phyloP scores from a whole-genome alignment of 352 stramenopile genomes.

The Pythium brassicae region DNA sequence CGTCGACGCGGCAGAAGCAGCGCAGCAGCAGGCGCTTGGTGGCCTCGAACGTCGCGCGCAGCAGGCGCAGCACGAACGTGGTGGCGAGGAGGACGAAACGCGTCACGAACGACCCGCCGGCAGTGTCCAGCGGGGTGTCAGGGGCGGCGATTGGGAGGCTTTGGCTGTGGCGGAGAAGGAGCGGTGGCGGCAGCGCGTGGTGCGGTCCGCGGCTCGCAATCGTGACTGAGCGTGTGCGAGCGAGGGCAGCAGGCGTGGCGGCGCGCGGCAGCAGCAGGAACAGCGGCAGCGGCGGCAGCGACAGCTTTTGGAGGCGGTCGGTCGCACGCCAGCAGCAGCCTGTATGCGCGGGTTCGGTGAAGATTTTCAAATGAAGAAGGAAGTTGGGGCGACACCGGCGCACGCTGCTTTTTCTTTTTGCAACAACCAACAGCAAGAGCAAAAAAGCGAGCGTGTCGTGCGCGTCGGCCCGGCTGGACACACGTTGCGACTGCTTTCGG shows the following conservation, averaged over 20 bases:
- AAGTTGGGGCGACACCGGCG: not conserved
- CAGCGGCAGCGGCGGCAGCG: not conserved
- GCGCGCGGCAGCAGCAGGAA: too few species aligned
- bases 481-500: too few species aligned
- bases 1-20: not conserved
- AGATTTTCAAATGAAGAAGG: slow-evolving; percentile 11
- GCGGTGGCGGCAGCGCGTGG: not conserved
- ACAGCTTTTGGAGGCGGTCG: not conserved
- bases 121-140: not conserved
- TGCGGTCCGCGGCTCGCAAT: slow-evolving; percentile 10
- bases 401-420: not conserved
- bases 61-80: slow-evolving; percentile 19
- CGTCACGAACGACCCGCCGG: slow-evolving; percentile 13
- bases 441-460: not conserved
- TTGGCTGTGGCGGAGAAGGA: not conserved
- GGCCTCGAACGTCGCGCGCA: slow-evolving; percentile 16
- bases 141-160: not conserved
- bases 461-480: not conserved
- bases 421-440: not conserved
- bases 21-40: slow-evolving; percentile 3
- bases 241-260: not conserved
- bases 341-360: slow-evolving; percentile 13
- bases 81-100: slow-evolving; percentile 11
- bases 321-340: slow-evolving; percentile 3
- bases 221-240: slow-evolving; percentile 3